phyloP scores from a whole-genome alignment of 805 yeast species.

The Lipomyces yamanashiensis region DNA sequence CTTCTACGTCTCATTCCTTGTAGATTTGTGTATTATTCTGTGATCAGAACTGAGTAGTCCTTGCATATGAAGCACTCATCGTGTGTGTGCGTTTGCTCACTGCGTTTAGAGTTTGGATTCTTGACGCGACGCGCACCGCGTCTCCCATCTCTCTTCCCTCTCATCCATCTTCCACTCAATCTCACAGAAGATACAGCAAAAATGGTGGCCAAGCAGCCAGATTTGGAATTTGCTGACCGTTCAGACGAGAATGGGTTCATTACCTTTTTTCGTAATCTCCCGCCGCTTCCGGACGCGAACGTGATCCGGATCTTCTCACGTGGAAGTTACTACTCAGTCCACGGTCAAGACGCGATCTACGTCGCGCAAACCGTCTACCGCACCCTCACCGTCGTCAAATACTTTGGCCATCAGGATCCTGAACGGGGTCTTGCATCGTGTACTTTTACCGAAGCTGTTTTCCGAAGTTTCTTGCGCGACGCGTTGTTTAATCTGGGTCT shows the following conservation, averaged over 20 bases:
- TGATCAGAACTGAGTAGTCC: too few species aligned
- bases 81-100: neutral
- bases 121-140: constrained; percentile 10
- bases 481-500: constrained; percentile 72
- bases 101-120: constrained; percentile 2
- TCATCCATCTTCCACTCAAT: neutral
- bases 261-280: constrained; percentile 37
- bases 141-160: neutral
- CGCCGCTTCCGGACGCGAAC: constrained; percentile 20
- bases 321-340: constrained; percentile 72
- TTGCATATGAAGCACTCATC: too few species aligned
- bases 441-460: constrained; percentile 77
- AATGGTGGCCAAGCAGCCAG: constrained; percentile 51
- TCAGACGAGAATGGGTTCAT: constrained; percentile 51
- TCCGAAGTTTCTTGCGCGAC: constrained; percentile 64
- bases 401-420: constrained; percentile 44
- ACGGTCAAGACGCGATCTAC: constrained; percentile 75
- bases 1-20: neutral
- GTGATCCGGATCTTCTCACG: constrained; percentile 29
- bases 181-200: neutral
- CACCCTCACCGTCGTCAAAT: constrained; percentile 79
- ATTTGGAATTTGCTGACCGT: constrained; percentile 60
- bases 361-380: constrained; percentile 85
- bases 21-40: too few species aligned
- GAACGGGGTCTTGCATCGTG: constrained; percentile 62